Evolutionary conservation across 1,284 basidiomycete species (phyloP).

Genomic region (Xerocomus alliaceus): DNA sequence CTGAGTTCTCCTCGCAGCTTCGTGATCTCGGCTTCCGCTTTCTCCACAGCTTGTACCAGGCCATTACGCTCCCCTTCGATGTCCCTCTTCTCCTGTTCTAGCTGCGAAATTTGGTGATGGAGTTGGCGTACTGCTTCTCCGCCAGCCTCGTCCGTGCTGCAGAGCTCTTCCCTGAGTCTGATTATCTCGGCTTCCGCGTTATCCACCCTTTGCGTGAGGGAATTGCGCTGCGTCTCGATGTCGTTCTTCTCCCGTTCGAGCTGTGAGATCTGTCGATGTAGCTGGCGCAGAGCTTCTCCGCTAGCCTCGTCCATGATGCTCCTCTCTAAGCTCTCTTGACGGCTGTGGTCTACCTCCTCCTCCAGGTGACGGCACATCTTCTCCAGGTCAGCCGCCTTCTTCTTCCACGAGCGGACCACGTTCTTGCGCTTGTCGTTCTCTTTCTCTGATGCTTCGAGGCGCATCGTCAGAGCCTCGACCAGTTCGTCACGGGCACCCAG

Average conservation of each 20-base stretch:
- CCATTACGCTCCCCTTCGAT: slow-evolving; percentile 28
- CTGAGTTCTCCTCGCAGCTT: slow-evolving; percentile 41
- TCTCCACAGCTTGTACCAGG: not conserved
- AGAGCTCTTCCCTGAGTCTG: slow-evolving; percentile 54
- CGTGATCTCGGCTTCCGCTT: slow-evolving; percentile 46
- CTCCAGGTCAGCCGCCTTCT: slow-evolving; percentile 75
- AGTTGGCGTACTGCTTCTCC: slow-evolving; percentile 66
- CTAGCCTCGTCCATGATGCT: slow-evolving; percentile 82
- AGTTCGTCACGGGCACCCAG: slow-evolving; percentile 72
- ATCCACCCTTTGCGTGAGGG: slow-evolving; percentile 21
- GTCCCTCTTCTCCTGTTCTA: slow-evolving; percentile 63
- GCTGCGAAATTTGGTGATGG: slow-evolving; percentile 63
- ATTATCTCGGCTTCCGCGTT: slow-evolving; percentile 50
- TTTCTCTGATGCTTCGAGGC: slow-evolving; percentile 59
- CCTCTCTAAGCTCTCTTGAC: slow-evolving; percentile 71
- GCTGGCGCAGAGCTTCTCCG: slow-evolving; percentile 66
- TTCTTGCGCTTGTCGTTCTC: slow-evolving; percentile 64
- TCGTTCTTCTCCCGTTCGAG: slow-evolving; percentile 32
- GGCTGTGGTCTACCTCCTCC: slow-evolving; percentile 70
- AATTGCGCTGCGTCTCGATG: slow-evolving; percentile 7
- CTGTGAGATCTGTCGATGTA: slow-evolving; percentile 53
- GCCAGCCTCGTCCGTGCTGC: slow-evolving; percentile 61
- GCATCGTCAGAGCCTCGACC: slow-evolving; percentile 62
- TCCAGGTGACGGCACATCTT: slow-evolving; percentile 65
- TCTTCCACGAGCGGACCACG: slow-evolving; percentile 67